Percentiles rank a stretch among this genome's conserved stretches.
These are phyloP conservation scores for Fusarium tanahbumbuense DNA, from an alignment of 2,329 filamentous ascomycete species.

Conservation along the genomic window DNA sequence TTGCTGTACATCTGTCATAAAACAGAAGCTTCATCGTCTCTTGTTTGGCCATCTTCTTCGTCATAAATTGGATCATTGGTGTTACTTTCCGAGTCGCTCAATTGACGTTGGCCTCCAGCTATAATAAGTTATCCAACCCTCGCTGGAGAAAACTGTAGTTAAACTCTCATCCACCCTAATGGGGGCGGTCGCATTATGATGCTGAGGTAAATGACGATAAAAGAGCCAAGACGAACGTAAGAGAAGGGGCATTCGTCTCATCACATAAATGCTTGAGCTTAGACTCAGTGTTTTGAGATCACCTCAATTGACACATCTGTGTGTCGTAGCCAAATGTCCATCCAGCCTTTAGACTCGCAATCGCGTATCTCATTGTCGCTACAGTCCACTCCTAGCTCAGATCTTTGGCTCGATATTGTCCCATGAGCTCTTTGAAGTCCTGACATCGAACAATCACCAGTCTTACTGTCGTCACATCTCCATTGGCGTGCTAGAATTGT, in stretches of 20 bases:
- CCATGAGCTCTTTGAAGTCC: not conserved
- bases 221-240: not conserved
- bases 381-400: not conserved
- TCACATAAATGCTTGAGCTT: not conserved
- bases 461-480: accelerated
- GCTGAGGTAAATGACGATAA: not conserved
- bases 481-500: accelerated
- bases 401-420: not conserved
- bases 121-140: not conserved
- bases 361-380: not conserved
- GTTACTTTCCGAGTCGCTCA: not conserved
- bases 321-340: not conserved
- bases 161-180: not conserved
- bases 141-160: not conserved
- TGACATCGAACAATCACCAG: not conserved
- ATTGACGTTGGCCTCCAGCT: not conserved
- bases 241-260: not conserved
- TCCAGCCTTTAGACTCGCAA: not conserved
- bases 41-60: not conserved
- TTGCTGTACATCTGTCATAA: not conserved
- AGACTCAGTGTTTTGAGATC: not conserved
- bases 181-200: not conserved
- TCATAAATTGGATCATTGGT: not conserved
- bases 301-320: not conserved
- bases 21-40: not conserved